Percentiles rank a stretch among this genome's conserved stretches.
phyloP scores from a whole-genome alignment of 1,284 basidiomycete species.

The Violaceomyces palustris region DNA sequence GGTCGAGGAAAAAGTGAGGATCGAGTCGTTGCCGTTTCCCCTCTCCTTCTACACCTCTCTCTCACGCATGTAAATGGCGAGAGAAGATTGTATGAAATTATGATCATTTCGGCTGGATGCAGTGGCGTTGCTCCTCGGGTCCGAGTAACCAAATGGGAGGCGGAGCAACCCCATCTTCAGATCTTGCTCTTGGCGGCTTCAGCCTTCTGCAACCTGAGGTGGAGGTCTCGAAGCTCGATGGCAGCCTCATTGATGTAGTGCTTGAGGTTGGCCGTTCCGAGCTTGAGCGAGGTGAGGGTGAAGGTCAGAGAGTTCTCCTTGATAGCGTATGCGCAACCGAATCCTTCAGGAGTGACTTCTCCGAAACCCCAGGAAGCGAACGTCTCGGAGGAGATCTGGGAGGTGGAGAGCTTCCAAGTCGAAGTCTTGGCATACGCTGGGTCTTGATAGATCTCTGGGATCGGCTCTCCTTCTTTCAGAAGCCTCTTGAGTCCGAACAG shows the following conservation, averaged over 20 bases:
- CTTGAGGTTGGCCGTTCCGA: slow-evolving; percentile 58
- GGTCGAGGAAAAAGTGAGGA: too few species aligned
- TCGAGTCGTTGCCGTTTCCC: too few species aligned
- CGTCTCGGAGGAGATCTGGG: slow-evolving; percentile 74
- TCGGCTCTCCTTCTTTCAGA: slow-evolving; percentile 67
- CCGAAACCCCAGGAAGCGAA: slow-evolving; percentile 97
- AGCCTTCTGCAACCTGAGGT: slow-evolving; percentile 33
- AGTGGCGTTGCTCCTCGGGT: too few species aligned
- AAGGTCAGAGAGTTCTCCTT: slow-evolving; percentile 81
- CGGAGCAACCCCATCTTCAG: too few species aligned
- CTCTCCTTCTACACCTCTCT: too few species aligned
- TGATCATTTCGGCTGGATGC: too few species aligned
- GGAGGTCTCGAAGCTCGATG: slow-evolving; percentile 50
- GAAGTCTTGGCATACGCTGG: slow-evolving; percentile 65
- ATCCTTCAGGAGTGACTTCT: slow-evolving; percentile 83
- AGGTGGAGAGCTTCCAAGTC: slow-evolving; percentile 91
- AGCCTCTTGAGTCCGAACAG: slow-evolving; percentile 85
- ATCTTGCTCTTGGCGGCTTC: too few species aligned
- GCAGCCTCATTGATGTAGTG: slow-evolving; percentile 53
- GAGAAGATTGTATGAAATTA: too few species aligned
- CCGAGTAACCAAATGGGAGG: too few species aligned
- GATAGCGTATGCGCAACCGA: slow-evolving; percentile 87
- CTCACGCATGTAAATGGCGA: too few species aligned
- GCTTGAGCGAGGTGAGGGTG: slow-evolving; percentile 77
- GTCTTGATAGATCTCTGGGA: slow-evolving; percentile 77